A percentile compares a stretch with the other conserved stretches of the same genome.
These are phyloP conservation scores for Tuctoria greenei DNA, from an alignment of 176 grass and related monocot species.

Conservation along the genomic window DNA sequence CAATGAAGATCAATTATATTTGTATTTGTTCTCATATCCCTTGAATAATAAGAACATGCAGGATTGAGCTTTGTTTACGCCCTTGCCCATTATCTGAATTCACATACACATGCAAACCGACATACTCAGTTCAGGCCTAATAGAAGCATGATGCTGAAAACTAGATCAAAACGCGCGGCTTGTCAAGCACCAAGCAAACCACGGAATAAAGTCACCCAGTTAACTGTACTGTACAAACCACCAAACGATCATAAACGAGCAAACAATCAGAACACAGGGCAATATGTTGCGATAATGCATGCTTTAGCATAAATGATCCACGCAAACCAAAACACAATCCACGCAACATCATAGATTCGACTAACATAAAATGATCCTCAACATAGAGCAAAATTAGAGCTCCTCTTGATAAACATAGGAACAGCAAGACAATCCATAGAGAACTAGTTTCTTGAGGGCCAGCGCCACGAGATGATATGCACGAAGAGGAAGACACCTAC, in stretches of 20 bases:
- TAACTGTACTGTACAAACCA: not conserved
- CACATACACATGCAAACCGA: not conserved
- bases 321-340: conserved; percentile 34
- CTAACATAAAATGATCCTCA: conserved; percentile 37
- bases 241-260: not conserved
- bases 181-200: not conserved
- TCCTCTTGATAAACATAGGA: conserved; percentile 19
- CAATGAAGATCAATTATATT: not conserved
- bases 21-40: conserved; percentile 29
- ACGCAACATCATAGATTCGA: conserved; percentile 24
- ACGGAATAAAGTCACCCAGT: too few relatives aligned
- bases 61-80: not conserved
- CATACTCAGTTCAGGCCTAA: too few relatives aligned
- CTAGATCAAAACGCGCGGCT: not conserved
- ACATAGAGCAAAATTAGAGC: conserved; percentile 47
- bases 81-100: not conserved
- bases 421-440: conserved; percentile 1
- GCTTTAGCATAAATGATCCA: conserved; percentile 11
- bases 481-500: conserved; percentile 10
- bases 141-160: too few relatives aligned
- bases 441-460: conserved; percentile 27
- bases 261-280: not conserved
- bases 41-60: not conserved
- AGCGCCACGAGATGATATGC: not conserved
- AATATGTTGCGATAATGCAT: not conserved